Evolutionary conservation across 164 flowering plant genomes (phyloP), one percentile per base, ranked within the genome.

Genomic region (Magnolia sinica): DNA sequence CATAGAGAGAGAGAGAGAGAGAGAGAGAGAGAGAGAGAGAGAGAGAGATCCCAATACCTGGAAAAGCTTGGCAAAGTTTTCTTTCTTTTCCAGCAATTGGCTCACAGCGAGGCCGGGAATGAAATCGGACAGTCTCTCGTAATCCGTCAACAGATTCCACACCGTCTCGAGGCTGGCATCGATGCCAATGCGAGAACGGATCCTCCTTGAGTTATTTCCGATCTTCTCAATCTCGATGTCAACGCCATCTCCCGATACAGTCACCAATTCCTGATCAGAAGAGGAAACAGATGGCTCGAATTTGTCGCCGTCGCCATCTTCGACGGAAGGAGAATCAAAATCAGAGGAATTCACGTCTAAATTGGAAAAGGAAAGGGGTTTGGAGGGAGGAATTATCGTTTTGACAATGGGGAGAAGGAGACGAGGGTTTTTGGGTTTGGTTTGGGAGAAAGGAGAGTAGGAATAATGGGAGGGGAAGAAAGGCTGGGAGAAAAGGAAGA

Each of bases 71-170:
- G 88, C 90, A 71, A 81, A 87, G n/a, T 86, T 86, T n/a, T 79
- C 86, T 8, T 74, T 75, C 85, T 88, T 91, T 29, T 90, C 88
- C 52, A 91, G 79, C 88, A 93, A 77, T 78, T 84, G 82, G 78
- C 91, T 77, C 45, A 88, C 87, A 24, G 89, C 88, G 16, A 93
- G 88, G 50, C 91, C 88, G 16, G 98, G 94, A 68, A 91, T 87
- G 78, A 90, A 86, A 73, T 91, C 96, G 19, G 88, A 81, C 73
- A 91, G 79, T 27, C 81, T 81, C 83, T 93, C 93, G 71, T 91
- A 92, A 78, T 88, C 92, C 19, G 95, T 92, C 85, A 93, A 79
- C 16, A 91, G 31, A 24, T 74, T 78, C 96, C 96, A 93, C 6
- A 93, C 79, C 5, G 85, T 75, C 19, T 84, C 79, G 3, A 91